Percentiles rank a stretch among this genome's conserved stretches.
These are phyloP conservation scores for Eucalyptus camaldulensis DNA, from an alignment of 345 rosid genomes.

Conservation along the genomic window DNA sequence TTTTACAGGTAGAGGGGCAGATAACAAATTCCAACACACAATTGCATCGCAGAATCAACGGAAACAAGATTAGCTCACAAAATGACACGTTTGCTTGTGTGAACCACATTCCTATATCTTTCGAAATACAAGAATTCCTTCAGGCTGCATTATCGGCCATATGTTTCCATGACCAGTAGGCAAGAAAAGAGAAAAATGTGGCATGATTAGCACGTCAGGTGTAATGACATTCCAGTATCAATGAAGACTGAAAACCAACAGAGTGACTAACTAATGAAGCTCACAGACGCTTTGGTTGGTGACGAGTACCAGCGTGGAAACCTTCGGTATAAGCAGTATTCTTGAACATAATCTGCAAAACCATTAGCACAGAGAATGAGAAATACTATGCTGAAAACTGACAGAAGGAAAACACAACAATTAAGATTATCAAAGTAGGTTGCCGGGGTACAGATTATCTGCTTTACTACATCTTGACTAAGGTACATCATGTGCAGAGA, in stretches of 20 bases:
- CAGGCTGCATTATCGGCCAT: background rate
- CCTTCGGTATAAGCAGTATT: constrained; percentile 79
- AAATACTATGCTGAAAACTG: background rate
- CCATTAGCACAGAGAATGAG: background rate
- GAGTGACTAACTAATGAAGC: background rate
- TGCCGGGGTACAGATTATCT: background rate
- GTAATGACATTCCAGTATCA: background rate
- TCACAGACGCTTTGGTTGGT: constrained; percentile 21
- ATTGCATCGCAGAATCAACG: background rate
- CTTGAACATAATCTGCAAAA: constrained; percentile 67
- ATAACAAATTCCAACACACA: background rate
- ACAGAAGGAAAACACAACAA: background rate
- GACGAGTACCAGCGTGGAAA: constrained; percentile 46
- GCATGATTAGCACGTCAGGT: background rate
- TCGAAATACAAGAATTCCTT: background rate
- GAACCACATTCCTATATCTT: background rate
- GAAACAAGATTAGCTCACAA: background rate
- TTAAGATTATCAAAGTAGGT: background rate
- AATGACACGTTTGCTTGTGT: background rate
- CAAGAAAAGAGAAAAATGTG: background rate
- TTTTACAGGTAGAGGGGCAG: background rate
- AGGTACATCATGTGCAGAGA: background rate
- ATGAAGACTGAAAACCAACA: background rate
- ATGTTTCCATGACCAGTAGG: background rate
- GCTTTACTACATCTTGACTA: background rate